A percentile compares a stretch with the other conserved stretches of the same genome.
phyloP scores from a whole-genome alignment of 345 rosid genomes.

The Syzygium aromaticum region DNA sequence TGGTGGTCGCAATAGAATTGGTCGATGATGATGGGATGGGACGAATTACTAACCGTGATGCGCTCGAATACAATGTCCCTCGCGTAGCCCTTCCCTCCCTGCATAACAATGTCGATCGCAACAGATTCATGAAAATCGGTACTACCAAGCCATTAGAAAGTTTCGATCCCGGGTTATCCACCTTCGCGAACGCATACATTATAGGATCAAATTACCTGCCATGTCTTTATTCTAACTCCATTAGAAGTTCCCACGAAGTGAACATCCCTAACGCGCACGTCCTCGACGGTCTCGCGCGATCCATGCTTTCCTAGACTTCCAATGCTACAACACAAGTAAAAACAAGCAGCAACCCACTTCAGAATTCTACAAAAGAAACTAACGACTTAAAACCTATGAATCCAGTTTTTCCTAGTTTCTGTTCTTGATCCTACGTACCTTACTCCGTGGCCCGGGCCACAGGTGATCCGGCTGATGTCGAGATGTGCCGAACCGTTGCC shows the following conservation, averaged over 20 bases:
- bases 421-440: slow-evolving; percentile 15
- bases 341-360: background rate
- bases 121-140: no score
- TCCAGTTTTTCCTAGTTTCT: background rate
- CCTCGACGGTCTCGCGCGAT: slow-evolving; percentile 17
- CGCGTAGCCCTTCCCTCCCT: slow-evolving; percentile 46
- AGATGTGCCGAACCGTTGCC: slow-evolving; percentile 27
- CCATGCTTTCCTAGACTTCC: slow-evolving; percentile 40
- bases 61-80: slow-evolving; percentile 27
- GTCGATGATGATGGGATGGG: slow-evolving; percentile 41
- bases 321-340: slow-evolving; percentile 8
- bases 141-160: no score
- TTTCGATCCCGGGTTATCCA: no score
- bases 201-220: slow-evolving; percentile 25
- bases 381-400: background rate
- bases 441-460: slow-evolving; percentile 60
- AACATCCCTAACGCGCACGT: slow-evolving; percentile 15
- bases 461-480: slow-evolving; percentile 13
- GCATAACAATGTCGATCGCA: background rate
- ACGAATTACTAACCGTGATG: slow-evolving; percentile 3
- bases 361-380: background rate
- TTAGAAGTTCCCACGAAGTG: slow-evolving; percentile 21
- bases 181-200: background rate
- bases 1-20: slow-evolving; percentile 42
- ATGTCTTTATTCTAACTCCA: slow-evolving; percentile 46